Conservation (phyloP, 2,329 filamentous ascomycete species). For the Microcera coccophila region DNA sequence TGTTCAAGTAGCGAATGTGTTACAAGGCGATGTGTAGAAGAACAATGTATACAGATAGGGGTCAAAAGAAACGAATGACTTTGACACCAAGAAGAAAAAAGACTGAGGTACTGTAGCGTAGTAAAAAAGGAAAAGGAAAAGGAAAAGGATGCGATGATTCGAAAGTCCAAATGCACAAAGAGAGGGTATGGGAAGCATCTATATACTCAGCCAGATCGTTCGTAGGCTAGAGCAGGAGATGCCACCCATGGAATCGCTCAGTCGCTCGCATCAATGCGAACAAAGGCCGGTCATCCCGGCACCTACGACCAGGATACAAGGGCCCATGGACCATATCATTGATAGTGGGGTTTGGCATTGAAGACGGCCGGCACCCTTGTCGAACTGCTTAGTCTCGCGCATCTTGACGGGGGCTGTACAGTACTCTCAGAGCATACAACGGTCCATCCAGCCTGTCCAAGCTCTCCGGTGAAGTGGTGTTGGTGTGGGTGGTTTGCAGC, state of each 20-base stretch:
- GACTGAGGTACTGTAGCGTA: constrained; percentile 15
- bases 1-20: constrained; percentile 18
- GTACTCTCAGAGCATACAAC: constrained; percentile 18
- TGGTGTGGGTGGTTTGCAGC: constrained; percentile 17
- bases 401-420: constrained; percentile 10
- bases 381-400: constrained; percentile 6
- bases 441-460: constrained; percentile 17
- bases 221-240: constrained; percentile 5
- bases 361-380: constrained; percentile 14
- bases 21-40: constrained; percentile 16
- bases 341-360: constrained; percentile 18
- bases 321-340: constrained; percentile 12
- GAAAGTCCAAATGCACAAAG: constrained; percentile 15
- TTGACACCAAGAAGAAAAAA: constrained; percentile 37
- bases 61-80: constrained; percentile 57
- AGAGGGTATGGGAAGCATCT: constrained; percentile 24
- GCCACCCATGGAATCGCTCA: not conserved
- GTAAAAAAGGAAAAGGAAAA: constrained; percentile 25
- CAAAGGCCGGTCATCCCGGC: constrained; percentile 19
- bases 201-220: constrained; percentile 25
- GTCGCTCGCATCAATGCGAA: constrained; percentile 7
- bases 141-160: constrained; percentile 24
- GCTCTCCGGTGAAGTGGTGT: constrained; percentile 25
- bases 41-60: constrained; percentile 27
- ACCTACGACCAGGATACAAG: constrained; percentile 21